Base-by-base conservation (phyloP, 2,329 filamentous ascomycete genomes). In the Monosporascus sp. region DNA sequence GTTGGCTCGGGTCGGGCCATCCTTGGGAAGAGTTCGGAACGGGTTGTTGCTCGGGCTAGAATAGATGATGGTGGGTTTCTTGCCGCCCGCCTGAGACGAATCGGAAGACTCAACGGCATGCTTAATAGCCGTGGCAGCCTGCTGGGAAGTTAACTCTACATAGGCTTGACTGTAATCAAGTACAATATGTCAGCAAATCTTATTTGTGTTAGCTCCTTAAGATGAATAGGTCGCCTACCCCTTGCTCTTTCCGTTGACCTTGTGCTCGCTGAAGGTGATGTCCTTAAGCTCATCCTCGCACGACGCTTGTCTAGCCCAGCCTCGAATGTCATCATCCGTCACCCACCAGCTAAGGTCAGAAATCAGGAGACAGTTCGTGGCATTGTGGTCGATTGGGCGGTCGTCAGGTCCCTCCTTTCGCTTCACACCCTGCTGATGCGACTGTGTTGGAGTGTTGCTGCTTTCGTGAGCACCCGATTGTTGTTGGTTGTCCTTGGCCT, bases 201-300 rank as follows among this genome's bases (percentile, higher is more conserved):
- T 17, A 3, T 14, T 43, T 20, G 18, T 24, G 17, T 24, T 20
- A 15, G n/a, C 20, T 25, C 18, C 41, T 50, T 6, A 15, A 9
- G 3, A 20, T 36, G 36, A 14, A n/a, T 36, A 44, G 36, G 15
- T 17, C 20, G 72, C 85, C 59, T 79, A 96, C 92, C 94, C 93
- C 76, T 97, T 97, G 73, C 90, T 96, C 75, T 99, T 99, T 62
- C 94, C 94, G 62, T 99, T 99, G 48, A 97, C 92, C 70, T 99
- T 99, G 73, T 97, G 94, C 70, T 99, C 94, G 65, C 90, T 97
- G 70, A 97, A 99, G 0, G 92, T 96, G 50, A 99, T 84, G 56
- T 97, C 94, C 64, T 89, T 91, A 18, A 97, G 75, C 65, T 96
- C 90, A 46, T 86, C 81, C 69, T 97, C 94, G 61, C 85, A 89